Evolutionary conservation across 176 grass and related monocot species (phyloP), one percentile per base, ranked within the genome.

Genomic region (Carex pumila): DNA sequence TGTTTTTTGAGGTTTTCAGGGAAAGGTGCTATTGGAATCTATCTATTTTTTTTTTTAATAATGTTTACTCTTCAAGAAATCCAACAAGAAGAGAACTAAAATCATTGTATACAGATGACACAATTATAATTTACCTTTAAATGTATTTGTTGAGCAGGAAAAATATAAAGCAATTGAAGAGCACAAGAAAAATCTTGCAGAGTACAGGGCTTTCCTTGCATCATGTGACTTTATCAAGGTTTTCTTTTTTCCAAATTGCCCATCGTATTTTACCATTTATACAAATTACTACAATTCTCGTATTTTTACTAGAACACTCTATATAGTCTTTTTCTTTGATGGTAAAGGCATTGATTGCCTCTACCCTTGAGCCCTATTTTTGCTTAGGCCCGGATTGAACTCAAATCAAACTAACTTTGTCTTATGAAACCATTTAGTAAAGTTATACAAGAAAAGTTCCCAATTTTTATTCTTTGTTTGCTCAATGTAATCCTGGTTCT

Each of bases 211-310:
- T 47, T 99, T 99, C 87, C 91, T 99, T 81, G 87, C 92, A 88
- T 99, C 97, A 54, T 99, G 97, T 50, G 97, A 99, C 64, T 99
- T 99, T 66, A 96, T 99, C 62, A 92, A 99, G 93, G 97, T 99
- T 72, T 89, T 77, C 57, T 64, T 84, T 79, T 76, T 78, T 61
- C 1, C 32, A 59, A 79, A 45, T 32, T 0, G 15, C 52, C 17
- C 14, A 32, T 25, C 34, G 14, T 56, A 78, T 78, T 78, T 77
- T 77, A 31, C 12, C 19, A 32, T 54, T 30, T 77, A 2, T 56
- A 13, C 72, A 31, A 62, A 77, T 56, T n/a, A 37, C 15, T 13
- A 1, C 22, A 56, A 8, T 14, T 77, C 49, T 55, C 73, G 57
- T 34, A 57, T 78, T 32, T 3, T 32, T 3, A 52, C 52, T 3